These are phyloP conservation scores for Xylaria sp. DNA, from an alignment of 2,329 filamentous ascomycete genomes.

Conservation along the genomic window DNA sequence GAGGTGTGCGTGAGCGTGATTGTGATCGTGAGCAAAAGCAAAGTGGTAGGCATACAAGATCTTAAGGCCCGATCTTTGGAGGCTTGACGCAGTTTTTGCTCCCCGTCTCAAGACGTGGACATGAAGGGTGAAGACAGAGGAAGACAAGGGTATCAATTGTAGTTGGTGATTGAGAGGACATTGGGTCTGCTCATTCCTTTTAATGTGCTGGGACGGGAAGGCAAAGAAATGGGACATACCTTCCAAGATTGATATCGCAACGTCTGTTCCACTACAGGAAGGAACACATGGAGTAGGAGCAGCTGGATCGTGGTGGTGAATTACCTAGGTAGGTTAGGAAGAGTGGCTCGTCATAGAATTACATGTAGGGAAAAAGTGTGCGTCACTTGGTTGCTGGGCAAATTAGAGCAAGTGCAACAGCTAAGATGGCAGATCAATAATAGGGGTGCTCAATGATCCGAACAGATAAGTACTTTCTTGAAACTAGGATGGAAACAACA, in stretches of 20 bases:
- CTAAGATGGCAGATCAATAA: background rate
- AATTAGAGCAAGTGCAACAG: background rate
- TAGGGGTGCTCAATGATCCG: background rate
- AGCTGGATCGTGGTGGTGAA: background rate
- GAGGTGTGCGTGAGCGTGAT: constrained; percentile 31
- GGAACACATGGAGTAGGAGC: constrained; percentile 11
- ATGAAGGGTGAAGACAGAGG: constrained; percentile 36
- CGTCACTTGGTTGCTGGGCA: background rate
- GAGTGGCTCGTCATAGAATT: background rate
- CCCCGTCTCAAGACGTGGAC: constrained; percentile 27
- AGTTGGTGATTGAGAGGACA: background rate
- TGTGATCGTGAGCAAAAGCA: constrained; percentile 42
- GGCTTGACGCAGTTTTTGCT: constrained; percentile 38
- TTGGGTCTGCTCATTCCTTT: background rate
- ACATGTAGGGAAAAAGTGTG: background rate
- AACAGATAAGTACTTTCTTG: background rate
- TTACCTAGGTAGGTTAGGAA: background rate
- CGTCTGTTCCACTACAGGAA: constrained; percentile 8
- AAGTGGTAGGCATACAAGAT: constrained; percentile 55
- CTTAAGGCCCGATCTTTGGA: constrained; percentile 44
- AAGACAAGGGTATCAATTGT: constrained; percentile 17
- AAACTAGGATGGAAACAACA: background rate
- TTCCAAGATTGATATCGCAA: constrained; percentile 15
- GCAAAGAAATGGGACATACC: constrained; percentile 23
- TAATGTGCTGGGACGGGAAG: background rate